phyloP scores from a whole-genome alignment of 2,329 filamentous ascomycete genomes.

The Cercospora berteroae region DNA sequence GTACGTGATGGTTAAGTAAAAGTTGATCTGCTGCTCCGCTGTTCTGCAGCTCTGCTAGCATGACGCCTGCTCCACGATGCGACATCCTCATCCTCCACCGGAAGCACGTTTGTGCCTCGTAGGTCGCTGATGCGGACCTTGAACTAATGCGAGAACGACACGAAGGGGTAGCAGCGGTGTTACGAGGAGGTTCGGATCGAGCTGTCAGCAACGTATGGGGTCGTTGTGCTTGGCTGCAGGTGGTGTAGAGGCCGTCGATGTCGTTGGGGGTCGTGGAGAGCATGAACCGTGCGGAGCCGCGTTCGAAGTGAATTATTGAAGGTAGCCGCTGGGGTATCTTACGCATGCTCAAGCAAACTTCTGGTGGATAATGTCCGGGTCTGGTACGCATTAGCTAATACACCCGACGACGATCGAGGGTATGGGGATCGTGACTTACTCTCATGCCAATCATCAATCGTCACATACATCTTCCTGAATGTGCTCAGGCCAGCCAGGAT shows the following conservation, averaged over 20 bases:
- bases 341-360: conserved; percentile 71
- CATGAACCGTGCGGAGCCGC: conserved; percentile 5
- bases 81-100: not conserved
- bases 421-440: conserved; percentile 43
- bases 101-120: conserved; percentile 4
- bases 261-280: conserved; percentile 7
- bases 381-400: conserved; percentile 27
- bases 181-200: not conserved
- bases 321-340: conserved; percentile 20
- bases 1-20: conserved; percentile 23
- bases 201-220: not conserved
- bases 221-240: not conserved
- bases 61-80: conserved; percentile 11
- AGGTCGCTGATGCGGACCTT: not conserved
- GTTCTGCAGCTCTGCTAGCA: conserved; percentile 4
- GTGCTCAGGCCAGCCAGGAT: conserved; percentile 96
- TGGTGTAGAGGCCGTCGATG: conserved; percentile 1
- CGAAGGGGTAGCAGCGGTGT: not conserved
- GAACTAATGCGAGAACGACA: conserved; percentile 10
- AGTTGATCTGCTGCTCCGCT: conserved; percentile 8
- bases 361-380: conserved; percentile 96
- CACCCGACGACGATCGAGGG: conserved; percentile 11
- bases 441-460: conserved; percentile 99
- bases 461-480: conserved; percentile 99
- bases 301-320: conserved; percentile 6